Evolutionary conservation across 345 rosid species (phyloP).

Genomic region (Brassica juncea): DNA sequence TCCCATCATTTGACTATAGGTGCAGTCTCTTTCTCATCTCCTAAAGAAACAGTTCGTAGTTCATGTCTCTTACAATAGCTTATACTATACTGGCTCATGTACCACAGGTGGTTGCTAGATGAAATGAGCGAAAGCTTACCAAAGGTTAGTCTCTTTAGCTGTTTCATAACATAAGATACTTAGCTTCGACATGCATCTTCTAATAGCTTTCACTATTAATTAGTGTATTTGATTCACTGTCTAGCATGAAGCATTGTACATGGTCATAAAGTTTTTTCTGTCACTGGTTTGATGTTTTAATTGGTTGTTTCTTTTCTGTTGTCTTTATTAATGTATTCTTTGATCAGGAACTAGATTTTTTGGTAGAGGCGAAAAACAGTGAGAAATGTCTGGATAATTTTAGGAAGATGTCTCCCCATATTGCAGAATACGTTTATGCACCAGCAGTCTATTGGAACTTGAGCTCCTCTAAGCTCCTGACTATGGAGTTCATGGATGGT

Average conservation of each 20-base stretch:
- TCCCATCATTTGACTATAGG: slow-evolving; percentile 97
- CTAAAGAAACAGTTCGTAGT: neutral
- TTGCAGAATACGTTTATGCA: slow-evolving; percentile 79
- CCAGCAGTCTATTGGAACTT: slow-evolving; percentile 81
- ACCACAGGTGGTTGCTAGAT: slow-evolving; percentile 84
- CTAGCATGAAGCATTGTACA: too few relatives aligned
- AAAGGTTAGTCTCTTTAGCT: slow-evolving; percentile 58
- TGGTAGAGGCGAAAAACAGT: slow-evolving; percentile 87
- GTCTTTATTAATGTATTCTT: slow-evolving; percentile 6
- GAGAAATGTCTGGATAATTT: slow-evolving; percentile 90
- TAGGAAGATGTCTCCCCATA: slow-evolving; percentile 80
- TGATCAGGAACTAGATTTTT: slow-evolving; percentile 84
- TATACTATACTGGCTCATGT: slow-evolving; percentile 40
- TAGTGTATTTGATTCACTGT: too few relatives aligned
- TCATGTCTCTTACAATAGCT: slow-evolving; percentile 17
- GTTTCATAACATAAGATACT: neutral
- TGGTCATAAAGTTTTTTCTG: neutral
- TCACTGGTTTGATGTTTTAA: neutral
- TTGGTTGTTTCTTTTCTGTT: neutral
- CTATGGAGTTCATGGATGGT: slow-evolving; percentile 96
- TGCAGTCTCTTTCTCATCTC: slow-evolving; percentile 28
- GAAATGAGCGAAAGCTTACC: slow-evolving; percentile 91
- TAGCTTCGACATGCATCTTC: neutral
- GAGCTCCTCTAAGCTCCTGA: slow-evolving; percentile 81
- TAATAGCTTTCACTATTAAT: too few relatives aligned